Evolutionary conservation across 345 rosid species (phyloP).

Genomic region (Isatis tinctoria): DNA sequence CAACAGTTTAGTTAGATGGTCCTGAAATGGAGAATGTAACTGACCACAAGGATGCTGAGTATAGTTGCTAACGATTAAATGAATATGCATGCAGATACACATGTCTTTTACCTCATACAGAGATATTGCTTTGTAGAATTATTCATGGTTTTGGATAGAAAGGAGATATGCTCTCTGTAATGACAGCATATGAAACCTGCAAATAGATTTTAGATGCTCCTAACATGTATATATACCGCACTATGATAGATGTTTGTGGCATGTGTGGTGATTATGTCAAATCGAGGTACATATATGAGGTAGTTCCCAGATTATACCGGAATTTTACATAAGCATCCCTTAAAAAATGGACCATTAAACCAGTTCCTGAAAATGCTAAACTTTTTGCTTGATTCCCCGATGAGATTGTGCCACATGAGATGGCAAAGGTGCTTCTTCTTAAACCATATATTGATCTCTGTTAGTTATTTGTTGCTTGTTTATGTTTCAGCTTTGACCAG

Average conservation of each 20-base stretch:
- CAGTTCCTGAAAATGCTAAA: too few relatives aligned
- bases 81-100: conserved; percentile 59
- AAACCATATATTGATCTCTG: too few relatives aligned
- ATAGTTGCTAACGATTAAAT: conserved; percentile 17
- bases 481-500: too few relatives aligned
- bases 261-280: conserved; percentile 63
- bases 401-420: too few relatives aligned
- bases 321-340: neutral
- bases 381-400: too few relatives aligned
- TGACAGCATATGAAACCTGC: conserved; percentile 65
- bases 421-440: too few relatives aligned
- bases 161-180: conserved; percentile 65
- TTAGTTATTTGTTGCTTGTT: too few relatives aligned
- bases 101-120: conserved; percentile 57
- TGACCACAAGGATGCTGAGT: neutral
- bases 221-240: conserved; percentile 74
- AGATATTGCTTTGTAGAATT: conserved; percentile 57
- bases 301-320: conserved; percentile 32
- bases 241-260: conserved; percentile 78
- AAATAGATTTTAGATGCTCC: conserved; percentile 48
- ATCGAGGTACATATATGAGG: conserved; percentile 84
- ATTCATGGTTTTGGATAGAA: conserved; percentile 72
- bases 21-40: neutral
- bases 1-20: neutral
- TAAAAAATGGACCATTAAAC: neutral